phyloP scores from a whole-genome alignment of 1,284 basidiomycete genomes.

The Ceratobasidium papillatum region DNA sequence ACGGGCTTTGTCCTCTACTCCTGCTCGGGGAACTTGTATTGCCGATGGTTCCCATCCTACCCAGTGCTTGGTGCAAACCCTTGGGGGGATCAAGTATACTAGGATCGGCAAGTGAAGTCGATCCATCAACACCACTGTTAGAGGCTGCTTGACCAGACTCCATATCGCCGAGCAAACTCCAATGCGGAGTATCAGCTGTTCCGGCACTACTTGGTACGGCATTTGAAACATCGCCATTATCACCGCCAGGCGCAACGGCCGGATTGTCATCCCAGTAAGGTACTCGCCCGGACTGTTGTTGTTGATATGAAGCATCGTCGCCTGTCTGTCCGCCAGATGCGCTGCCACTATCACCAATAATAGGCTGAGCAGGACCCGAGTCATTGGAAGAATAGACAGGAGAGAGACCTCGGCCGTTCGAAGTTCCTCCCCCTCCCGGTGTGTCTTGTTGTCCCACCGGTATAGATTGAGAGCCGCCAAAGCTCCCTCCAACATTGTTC shows the following conservation, averaged over 20 bases:
- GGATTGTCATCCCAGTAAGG: neutral
- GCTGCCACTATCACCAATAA: neutral
- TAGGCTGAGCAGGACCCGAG: neutral
- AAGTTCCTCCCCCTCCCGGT: neutral
- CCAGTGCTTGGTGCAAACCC: slow-evolving; percentile 7
- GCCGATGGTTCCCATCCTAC: neutral
- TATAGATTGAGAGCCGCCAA: neutral
- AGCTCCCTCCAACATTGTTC: neutral
- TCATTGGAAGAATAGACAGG: neutral
- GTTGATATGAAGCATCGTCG: neutral
- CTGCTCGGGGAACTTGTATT: neutral
- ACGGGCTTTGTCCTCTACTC: neutral
- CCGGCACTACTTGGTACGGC: neutral
- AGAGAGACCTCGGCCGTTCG: neutral
- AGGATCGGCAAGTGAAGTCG: neutral
- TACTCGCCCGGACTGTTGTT: neutral
- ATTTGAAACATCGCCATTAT: neutral
- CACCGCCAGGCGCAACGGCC: neutral
- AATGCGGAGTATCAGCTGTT: neutral
- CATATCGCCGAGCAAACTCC: neutral
- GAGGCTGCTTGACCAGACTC: neutral
- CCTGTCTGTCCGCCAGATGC: neutral
- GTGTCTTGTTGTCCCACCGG: neutral
- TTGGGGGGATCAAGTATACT: neutral
- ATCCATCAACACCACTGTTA: neutral